Percentiles rank a stretch among this genome's conserved stretches.
Conservation (phyloP, 805 yeast species). For the Lipomyces mesembrius region DNA sequence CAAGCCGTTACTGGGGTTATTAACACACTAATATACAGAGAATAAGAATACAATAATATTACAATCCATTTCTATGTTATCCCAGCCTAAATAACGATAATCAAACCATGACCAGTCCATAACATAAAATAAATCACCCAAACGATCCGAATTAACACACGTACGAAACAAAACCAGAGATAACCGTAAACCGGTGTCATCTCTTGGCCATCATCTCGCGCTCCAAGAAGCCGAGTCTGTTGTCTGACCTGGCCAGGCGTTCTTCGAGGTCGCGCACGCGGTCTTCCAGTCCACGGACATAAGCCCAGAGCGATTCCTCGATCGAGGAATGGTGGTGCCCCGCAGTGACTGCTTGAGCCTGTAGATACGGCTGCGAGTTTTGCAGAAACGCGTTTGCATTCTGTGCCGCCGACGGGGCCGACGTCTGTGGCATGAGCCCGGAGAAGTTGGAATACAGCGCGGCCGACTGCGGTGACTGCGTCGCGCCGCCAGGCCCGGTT, state of each 20-base stretch:
- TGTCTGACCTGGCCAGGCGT: conserved; percentile 44
- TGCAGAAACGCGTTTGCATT: conserved; percentile 33
- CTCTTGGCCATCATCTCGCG: conserved; percentile 28
- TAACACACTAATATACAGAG: background rate
- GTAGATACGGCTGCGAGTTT: conserved; percentile 20
- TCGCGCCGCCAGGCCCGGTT: conserved; percentile 8
- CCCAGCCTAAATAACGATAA: background rate
- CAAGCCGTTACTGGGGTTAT: background rate
- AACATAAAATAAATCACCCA: background rate
- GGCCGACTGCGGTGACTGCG: conserved; percentile 16
- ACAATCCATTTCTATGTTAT: background rate
- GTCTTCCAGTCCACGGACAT: conserved; percentile 43
- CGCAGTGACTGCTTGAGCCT: conserved; percentile 14
- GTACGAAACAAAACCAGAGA: background rate
- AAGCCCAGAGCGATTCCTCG: conserved; percentile 37
- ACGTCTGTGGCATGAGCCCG: conserved; percentile 14
- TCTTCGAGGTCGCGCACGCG: conserved; percentile 43
- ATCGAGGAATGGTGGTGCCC: conserved; percentile 20
- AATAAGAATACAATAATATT: background rate
- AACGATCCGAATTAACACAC: background rate
- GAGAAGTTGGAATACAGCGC: conserved; percentile 19
- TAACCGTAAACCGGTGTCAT: background rate
- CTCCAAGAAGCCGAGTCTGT: conserved; percentile 38
- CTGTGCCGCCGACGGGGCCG: conserved; percentile 14
- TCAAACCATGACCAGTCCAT: background rate